Evolutionary conservation across 805 yeast genomes (phyloP), one percentile per base, ranked within the genome.

Genomic region (Candida gorgasii): DNA sequence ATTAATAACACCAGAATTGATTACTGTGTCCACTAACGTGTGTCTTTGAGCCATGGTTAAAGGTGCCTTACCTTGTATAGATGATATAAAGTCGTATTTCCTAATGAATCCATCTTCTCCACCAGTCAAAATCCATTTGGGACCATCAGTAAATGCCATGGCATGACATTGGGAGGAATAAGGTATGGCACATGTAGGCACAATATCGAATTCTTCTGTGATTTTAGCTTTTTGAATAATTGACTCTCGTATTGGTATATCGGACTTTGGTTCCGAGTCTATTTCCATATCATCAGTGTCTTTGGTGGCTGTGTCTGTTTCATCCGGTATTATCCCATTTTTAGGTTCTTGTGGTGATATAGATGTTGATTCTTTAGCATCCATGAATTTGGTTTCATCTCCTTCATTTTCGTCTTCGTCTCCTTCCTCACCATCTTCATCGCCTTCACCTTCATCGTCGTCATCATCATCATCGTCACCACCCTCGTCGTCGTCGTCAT

Each of bases 101-200:
- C 99, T 72, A 24, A 93, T 86, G 54, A 82, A 87, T 4, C 99
- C 99, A 62, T 93, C 99, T 50, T 86, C 92, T 8, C 98, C 98
- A 15, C 99, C 99, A 0, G 96, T 84, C 54, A 90, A 84, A 29
- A 93, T 70, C 84, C 89, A 90, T 56, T 82, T 83, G 31, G 89
- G 83, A 5, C 95, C 95, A 53, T 78, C 79, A 1, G 95, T 78
- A 35, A 89, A 68, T 1, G 90, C 84, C 26, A 92, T 52, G 2
- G 93, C 76, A 62, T 89, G 89, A 23, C 93, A 84, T 19, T 86
- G 82, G 1, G 87, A 67, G 1, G 88, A 75, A 53, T 87, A 89
- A 1, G 96, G 92, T 8, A 90, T 82, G 1, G 97, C 97, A 15
- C 86, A 95, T 8, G 85, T 77, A 0, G 99, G 98, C 28, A 78